Evolutionary conservation across 2,329 filamentous ascomycete species (phyloP).

Genomic region (Aschersonia sp.): DNA sequence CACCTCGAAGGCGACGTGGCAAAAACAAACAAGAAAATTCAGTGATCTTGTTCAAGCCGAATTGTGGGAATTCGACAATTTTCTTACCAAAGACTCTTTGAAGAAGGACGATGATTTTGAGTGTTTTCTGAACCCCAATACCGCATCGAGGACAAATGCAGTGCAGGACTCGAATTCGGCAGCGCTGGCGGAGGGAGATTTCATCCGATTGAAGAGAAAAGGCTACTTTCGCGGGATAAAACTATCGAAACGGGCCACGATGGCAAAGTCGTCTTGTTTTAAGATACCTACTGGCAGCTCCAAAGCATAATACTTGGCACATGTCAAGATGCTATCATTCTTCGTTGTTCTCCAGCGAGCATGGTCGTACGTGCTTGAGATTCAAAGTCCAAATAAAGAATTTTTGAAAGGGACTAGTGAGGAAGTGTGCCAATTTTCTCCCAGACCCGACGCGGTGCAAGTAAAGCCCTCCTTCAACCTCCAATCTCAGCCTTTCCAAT

Average conservation of each 20-base stretch:
- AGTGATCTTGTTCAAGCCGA: not conserved
- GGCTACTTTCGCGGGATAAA: not conserved
- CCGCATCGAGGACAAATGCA: not conserved
- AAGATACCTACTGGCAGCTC: not conserved
- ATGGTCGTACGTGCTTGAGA: too few species aligned
- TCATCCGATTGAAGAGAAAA: constrained; percentile 1
- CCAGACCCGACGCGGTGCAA: too few species aligned
- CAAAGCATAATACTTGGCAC: not conserved
- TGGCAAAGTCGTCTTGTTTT: constrained; percentile 1
- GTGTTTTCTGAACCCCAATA: not conserved
- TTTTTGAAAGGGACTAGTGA: too few species aligned
- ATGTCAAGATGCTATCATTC: too few species aligned
- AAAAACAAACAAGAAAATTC: constrained; percentile 1
- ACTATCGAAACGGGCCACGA: not conserved
- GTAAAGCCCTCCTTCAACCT: too few species aligned
- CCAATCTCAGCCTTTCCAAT: too few species aligned
- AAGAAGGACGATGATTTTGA: not conserved
- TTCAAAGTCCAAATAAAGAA: too few species aligned
- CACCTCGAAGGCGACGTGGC: not conserved
- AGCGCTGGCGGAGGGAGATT: not conserved
- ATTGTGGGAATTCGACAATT: constrained; percentile 1
- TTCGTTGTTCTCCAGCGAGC: too few species aligned
- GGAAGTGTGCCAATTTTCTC: too few species aligned
- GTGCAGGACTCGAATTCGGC: not conserved
- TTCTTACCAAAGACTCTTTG: not conserved